Conservation (phyloP, 1,139 yeast species). For the Pichia sp. region DNA sequence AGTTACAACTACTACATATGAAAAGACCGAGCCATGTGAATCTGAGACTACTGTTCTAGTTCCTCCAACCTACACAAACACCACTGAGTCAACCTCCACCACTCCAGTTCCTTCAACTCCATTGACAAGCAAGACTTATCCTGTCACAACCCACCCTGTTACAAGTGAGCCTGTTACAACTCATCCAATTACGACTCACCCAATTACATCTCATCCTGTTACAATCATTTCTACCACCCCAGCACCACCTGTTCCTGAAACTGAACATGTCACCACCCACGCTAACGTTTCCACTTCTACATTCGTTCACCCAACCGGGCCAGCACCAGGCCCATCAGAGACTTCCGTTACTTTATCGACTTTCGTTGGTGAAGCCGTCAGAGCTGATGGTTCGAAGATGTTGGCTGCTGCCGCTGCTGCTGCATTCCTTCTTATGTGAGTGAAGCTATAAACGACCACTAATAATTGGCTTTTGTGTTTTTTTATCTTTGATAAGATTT, state of each 20-base stretch:
- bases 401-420: background rate
- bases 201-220: background rate
- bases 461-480: background rate
- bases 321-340: background rate
- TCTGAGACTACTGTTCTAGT: background rate
- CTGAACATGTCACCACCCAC: background rate
- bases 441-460: background rate
- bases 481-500: background rate
- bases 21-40: constrained; percentile 4
- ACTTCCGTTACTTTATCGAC: background rate
- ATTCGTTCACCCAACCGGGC: background rate
- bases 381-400: background rate
- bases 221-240: background rate
- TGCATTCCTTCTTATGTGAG: background rate
- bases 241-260: background rate
- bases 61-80: background rate
- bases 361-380: background rate
- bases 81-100: background rate
- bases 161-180: background rate
- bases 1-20: background rate
- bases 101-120: background rate
- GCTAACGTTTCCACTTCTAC: background rate
- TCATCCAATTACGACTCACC: background rate
- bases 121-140: background rate
- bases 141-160: background rate